These are phyloP conservation scores for Pseudopediastrum boryanum DNA, from an alignment of 139 green algal species.

Conservation along the genomic window DNA sequence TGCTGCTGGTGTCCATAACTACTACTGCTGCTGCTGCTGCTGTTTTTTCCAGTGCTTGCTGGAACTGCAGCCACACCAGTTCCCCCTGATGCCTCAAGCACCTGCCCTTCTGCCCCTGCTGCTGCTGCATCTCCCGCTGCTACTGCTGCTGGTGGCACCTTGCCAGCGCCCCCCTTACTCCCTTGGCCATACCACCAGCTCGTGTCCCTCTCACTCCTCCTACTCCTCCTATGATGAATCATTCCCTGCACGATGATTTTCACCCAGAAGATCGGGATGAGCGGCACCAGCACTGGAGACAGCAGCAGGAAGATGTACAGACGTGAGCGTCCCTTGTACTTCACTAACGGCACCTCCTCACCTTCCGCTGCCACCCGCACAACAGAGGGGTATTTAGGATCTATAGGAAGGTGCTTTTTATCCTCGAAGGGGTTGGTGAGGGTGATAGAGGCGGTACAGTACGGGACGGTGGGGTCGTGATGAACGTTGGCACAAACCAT, in stretches of 20 bases:
- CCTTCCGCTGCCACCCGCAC: conserved; percentile 1
- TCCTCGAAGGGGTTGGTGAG: conserved; percentile 19
- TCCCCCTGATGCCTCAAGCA: neutral
- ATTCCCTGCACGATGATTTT: neutral
- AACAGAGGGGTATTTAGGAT: conserved; percentile 22
- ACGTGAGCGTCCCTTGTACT: neutral
- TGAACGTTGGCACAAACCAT: conserved; percentile 23
- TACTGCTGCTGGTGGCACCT: conserved; percentile 3
- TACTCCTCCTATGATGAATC: conserved; percentile 4
- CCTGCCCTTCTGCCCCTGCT: neutral
- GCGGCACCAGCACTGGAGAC: conserved; percentile 9
- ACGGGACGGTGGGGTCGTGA: conserved; percentile 27
- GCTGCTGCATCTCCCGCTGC: neutral
- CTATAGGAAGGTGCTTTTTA: neutral
- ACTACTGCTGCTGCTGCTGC: neutral
- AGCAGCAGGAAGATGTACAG: neutral
- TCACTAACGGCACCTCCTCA: neutral
- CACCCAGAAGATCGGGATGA: conserved; percentile 7
- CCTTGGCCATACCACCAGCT: conserved; percentile 7
- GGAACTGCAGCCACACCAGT: neutral
- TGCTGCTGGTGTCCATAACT: conserved; percentile 1
- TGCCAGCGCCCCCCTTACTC: neutral
- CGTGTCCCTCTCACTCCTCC: neutral
- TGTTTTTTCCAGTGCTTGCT: neutral
- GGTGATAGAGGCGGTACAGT: conserved; percentile 36